Base-by-base conservation (phyloP, 306 rosid genomes). In the Dicorynia guianensis region DNA sequence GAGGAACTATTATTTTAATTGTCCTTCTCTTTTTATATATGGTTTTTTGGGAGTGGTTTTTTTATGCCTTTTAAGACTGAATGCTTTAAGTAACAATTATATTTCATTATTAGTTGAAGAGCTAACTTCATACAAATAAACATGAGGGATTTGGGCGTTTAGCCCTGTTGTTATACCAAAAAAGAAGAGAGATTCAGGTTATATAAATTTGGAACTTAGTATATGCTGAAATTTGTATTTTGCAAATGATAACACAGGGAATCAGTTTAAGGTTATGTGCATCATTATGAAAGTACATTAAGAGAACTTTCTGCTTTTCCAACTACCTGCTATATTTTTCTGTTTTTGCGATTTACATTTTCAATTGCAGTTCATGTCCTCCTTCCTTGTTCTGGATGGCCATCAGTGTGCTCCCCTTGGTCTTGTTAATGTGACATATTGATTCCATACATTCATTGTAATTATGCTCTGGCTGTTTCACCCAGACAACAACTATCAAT, bases 201-300 rank as follows among this genome's bases (percentile, higher is more conserved):
- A 73, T 43, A 58, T 25, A 42, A 11, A n/a, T 48, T 59, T 72
- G 48, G 48, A 61, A 2, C 30, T 61, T 59, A 8, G 43, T 58
- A 43, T 44, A 25, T 71, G 14, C 65, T 62, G 69, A 12, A 34
- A 35, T 33, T 48, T 58, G 43, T 3, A 48, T 60, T 30, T 48
- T 5, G 8, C n/a, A 35, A 5, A 69, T 4, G 13, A 11, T 35
- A 60, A 60, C 30, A 60, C 5, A 25, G 5, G n/a, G 40, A 62
- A 36, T 49, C 19, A 25, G 53, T 74, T 62, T 63, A 39, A 62
- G 38, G 11, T 40, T 50, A 5, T 12, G n/a, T 42, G 15, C 46
- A 65, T 76, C 19, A 17, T 62, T 75, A 47, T 30, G 56, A n/a
- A 44, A 64, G 11, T 48, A 48, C 7, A n/a, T 64, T 54, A 39